Conservation (phyloP, 345 rosid genomes). For the Hibiscus syriacus region DNA sequence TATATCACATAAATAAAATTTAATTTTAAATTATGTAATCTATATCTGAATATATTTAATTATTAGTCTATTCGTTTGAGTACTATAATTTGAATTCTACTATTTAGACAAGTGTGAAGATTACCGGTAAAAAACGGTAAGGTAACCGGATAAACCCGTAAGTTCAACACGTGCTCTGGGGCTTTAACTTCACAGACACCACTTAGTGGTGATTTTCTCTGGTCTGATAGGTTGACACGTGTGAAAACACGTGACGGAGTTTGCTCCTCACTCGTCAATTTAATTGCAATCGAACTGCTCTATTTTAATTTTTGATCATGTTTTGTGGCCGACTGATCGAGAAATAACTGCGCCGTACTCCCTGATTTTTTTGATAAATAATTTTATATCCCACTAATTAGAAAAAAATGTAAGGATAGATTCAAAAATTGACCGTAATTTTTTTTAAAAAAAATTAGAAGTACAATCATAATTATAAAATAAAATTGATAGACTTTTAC, state of each 20-base stretch:
- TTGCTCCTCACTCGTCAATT: neutral
- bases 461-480: no score
- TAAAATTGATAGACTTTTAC: no score
- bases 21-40: no score
- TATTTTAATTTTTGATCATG: neutral
- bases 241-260: slow-evolving; percentile 6
- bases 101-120: neutral
- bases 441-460: no score
- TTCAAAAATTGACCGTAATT: no score
- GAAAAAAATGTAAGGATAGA: no score
- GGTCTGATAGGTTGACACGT: slow-evolving; percentile 1
- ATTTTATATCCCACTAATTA: no score
- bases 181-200: slow-evolving; percentile 1
- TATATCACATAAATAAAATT: no score
- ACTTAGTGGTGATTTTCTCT: neutral
- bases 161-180: slow-evolving; percentile 45
- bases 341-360: neutral
- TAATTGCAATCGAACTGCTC: neutral
- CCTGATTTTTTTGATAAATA: neutral
- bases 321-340: neutral
- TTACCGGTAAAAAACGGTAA: slow-evolving; percentile 27
- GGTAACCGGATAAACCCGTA: slow-evolving; percentile 31
- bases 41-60: no score
- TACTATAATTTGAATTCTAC: no score
- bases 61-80: no score